Percentiles rank a stretch among this genome's conserved stretches.
Evolutionary conservation across 2,329 filamentous ascomycete genomes (phyloP).

Genomic region (Ilyonectria destructans): DNA sequence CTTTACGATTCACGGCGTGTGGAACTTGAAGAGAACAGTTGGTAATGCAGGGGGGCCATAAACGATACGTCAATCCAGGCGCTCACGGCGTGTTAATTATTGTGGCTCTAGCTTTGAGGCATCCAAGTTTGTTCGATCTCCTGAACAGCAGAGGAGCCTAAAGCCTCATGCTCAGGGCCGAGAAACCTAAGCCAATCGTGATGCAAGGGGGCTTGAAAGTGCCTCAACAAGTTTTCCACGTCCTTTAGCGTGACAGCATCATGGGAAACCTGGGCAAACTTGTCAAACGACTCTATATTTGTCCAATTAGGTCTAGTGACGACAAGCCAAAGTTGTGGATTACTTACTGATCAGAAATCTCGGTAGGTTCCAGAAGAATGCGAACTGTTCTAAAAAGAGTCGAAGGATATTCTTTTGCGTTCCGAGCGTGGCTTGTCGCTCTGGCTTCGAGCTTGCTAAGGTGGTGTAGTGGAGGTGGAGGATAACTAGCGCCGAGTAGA

Average conservation of each 20-base stretch:
- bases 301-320: conserved; percentile 4
- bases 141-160: conserved; percentile 5
- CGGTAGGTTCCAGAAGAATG: conserved; percentile 4
- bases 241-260: conserved; percentile 5
- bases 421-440: conserved; percentile 5
- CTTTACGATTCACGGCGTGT: conserved; percentile 4
- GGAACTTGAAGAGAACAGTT: conserved; percentile 3
- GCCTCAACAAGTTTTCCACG: conserved; percentile 5
- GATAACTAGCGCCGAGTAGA: conserved; percentile 2
- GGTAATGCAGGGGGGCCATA: conserved; percentile 2
- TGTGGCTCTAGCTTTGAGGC: not conserved
- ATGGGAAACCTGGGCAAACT: not conserved
- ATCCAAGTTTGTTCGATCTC: not conserved
- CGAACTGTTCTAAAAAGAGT: conserved; percentile 6
- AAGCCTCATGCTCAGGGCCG: conserved; percentile 2
- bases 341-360: conserved; percentile 4
- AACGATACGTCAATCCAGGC: conserved; percentile 1
- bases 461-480: conserved; percentile 5
- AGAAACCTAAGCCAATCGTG: conserved; percentile 1
- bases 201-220: conserved; percentile 2
- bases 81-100: conserved; percentile 4
- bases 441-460: conserved; percentile 2
- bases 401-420: conserved; percentile 4
- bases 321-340: conserved; percentile 1
- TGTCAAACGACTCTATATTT: conserved; percentile 2